Evolutionary conservation across 2,329 filamentous ascomycete genomes (phyloP), one percentile per base, ranked within the genome.

Genomic region (Aspergillus luchuensis): DNA sequence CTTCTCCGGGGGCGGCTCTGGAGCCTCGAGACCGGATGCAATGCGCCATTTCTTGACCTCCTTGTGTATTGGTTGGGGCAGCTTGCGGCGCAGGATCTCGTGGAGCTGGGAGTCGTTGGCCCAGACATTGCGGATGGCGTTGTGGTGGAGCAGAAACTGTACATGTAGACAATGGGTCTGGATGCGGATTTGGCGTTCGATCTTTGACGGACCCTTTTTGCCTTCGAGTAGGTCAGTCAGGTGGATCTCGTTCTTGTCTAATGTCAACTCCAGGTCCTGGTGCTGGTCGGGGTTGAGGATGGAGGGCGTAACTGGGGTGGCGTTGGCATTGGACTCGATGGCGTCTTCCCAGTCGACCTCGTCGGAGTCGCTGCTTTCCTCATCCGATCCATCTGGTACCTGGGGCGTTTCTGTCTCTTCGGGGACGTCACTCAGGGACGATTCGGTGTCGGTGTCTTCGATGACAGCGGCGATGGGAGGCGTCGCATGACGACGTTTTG

Each of bases 121-220:
- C 89, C 94, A 98, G 0, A 86, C 82, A 73, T 98, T 97, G 45
- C 91, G 87, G 13, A 95, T 77, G 0, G 91, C 86, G 71, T 98
- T 98, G 73, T 98, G 93, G 83, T 90, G 97, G 61, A 99, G 84
- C 15, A 99, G 80, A 56, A 88, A 86, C 72, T 96, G 88, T 2
- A 98, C 92, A 75, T 99, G 95, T 67, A 97, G 83, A 67, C 91
- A 91, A 75, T 99, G 95, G 0, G 92, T 92, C 3, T 88, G 84
- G 36, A 88, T 85, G 25, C 95, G 85, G 58, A 94, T 90, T 62
- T 87, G 85, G 55, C 91, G 87, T 72, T 97, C 92, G 28, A 90
- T 86, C 76, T 97, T 97, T 2, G 91, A 90, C 0, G 91, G 90
- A 0, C 92, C 93, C 72, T 94, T 97, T 76, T 91, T 97, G 17